Evolutionary conservation across 1,284 basidiomycete genomes (phyloP).

Genomic region (Cystobasidiaceae sp.): DNA sequence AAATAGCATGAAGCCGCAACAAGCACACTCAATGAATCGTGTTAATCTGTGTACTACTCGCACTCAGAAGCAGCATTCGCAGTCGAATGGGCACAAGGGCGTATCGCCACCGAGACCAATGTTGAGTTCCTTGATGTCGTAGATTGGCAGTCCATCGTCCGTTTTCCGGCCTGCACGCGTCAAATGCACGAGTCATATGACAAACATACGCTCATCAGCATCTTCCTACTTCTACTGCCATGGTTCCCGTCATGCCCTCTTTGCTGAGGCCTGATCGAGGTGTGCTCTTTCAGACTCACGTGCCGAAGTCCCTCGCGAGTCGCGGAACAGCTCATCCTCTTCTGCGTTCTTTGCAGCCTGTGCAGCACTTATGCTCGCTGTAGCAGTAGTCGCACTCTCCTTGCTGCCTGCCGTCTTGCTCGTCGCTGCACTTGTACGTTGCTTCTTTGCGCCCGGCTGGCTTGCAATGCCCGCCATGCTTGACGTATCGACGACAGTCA

Average conservation of each 20-base stretch:
- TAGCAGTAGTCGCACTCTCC: background rate
- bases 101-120: constrained; percentile 41
- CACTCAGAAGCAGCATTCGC: constrained; percentile 39
- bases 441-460: background rate
- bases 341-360: constrained; percentile 21
- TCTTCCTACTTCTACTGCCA: background rate
- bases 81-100: constrained; percentile 40
- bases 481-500: too few relatives aligned
- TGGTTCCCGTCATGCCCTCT: background rate
- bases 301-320: constrained; percentile 12
- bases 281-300: background rate
- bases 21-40: background rate
- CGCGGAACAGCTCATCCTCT: constrained; percentile 25
- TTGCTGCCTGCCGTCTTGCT: background rate
- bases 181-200: background rate
- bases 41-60: background rate
- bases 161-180: constrained; percentile 36
- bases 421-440: background rate
- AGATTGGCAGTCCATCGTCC: constrained; percentile 42
- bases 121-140: constrained; percentile 39
- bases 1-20: background rate
- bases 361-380: background rate
- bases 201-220: too few relatives aligned
- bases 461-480: too few relatives aligned
- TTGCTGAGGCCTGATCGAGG: background rate